Conservation (phyloP, 768 basidiomycete genomes). For the Glaciozyma antarctica region DNA sequence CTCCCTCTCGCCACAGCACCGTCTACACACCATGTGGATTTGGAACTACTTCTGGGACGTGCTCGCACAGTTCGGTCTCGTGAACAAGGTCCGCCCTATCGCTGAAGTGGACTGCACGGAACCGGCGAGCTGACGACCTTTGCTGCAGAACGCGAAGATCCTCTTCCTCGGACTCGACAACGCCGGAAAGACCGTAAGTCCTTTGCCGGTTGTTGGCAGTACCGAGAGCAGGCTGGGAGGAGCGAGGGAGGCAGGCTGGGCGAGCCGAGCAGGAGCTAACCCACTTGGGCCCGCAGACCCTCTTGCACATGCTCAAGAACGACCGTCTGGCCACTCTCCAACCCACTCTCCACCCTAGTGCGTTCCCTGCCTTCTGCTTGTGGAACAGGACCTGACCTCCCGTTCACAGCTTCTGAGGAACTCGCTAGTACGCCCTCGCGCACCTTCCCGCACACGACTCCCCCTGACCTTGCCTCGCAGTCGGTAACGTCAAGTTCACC, state of each 20-base stretch:
- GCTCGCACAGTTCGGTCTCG: slow-evolving; percentile 69
- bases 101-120: slow-evolving; percentile 45
- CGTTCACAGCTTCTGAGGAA: slow-evolving; percentile 77
- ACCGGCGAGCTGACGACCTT: slow-evolving; percentile 57
- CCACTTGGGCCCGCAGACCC: slow-evolving; percentile 52
- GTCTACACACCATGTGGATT: slow-evolving; percentile 55
- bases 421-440: slow-evolving; percentile 51
- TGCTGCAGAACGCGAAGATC: slow-evolving; percentile 84
- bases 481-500: slow-evolving; percentile 98
- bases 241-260: too few relatives aligned
- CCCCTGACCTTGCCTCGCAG: too few relatives aligned
- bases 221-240: not conserved
- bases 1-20: not conserved
- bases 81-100: slow-evolving; percentile 28
- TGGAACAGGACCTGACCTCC: slow-evolving; percentile 11
- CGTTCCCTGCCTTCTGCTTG: slow-evolving; percentile 34
- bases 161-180: slow-evolving; percentile 98
- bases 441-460: too few relatives aligned
- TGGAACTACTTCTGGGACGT: slow-evolving; percentile 96
- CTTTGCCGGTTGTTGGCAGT: not conserved
- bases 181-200: slow-evolving; percentile 93
- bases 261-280: too few relatives aligned
- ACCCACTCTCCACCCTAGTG: slow-evolving; percentile 96
- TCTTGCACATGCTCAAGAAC: slow-evolving; percentile 98
- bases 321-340: slow-evolving; percentile 94